Conservation (phyloP, 441 rosid genomes). For the Gossypium aridum region DNA sequence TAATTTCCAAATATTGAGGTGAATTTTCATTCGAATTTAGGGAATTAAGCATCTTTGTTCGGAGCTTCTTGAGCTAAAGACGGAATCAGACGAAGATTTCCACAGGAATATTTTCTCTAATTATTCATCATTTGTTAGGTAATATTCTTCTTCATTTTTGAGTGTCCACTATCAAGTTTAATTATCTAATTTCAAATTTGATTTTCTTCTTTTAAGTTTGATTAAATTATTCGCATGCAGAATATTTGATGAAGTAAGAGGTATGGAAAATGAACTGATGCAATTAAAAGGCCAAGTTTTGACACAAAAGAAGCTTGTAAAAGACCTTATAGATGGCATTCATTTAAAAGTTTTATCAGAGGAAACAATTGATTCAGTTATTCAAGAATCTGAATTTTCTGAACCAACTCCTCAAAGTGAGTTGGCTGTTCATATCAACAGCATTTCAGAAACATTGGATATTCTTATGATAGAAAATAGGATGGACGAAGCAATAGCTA, state of each 20-base stretch:
- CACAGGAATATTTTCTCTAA: conserved; percentile 34
- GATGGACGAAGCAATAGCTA: conserved; percentile 39
- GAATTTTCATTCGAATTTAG: conserved; percentile 20
- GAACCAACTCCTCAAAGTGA: conserved; percentile 21
- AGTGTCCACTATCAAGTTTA: neutral
- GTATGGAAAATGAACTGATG: conserved; percentile 36
- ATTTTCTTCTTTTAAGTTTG: neutral
- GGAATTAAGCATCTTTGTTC: conserved; percentile 47
- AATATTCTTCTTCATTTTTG: neutral
- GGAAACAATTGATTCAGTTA: conserved; percentile 22
- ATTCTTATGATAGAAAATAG: conserved; percentile 42
- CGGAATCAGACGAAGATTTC: conserved; percentile 56
- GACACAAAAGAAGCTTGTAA: conserved; percentile 38
- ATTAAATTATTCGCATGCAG: conserved; percentile 12
- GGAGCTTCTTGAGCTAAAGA: conserved; percentile 57
- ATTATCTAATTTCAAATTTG: neutral
- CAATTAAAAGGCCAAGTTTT: conserved; percentile 40
- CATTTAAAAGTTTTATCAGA: conserved; percentile 29
- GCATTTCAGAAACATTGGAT: conserved; percentile 41
- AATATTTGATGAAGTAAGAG: conserved; percentile 43
- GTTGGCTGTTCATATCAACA: conserved; percentile 26
- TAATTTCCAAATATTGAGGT: neutral
- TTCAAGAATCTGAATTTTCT: conserved; percentile 21
- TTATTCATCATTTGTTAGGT: conserved; percentile 51
- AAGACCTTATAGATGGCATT: conserved; percentile 32